Percentiles rank a stretch among this genome's conserved stretches.
These are phyloP conservation scores for Plasmodium vivax DNA, from an alignment of 169 alveolate genomes.

Conservation along the genomic window DNA sequence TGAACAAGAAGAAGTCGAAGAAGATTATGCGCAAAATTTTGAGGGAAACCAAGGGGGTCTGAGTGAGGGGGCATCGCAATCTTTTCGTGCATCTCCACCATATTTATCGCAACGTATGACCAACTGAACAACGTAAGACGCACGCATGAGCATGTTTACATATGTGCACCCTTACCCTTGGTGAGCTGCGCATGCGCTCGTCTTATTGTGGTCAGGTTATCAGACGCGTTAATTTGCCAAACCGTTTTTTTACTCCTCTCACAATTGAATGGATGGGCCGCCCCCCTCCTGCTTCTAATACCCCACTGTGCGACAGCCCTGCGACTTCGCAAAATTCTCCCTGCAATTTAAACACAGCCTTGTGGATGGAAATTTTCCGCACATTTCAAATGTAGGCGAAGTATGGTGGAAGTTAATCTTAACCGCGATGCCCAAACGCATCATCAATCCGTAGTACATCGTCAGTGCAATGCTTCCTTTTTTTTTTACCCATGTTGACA, in stretches of 20 bases:
- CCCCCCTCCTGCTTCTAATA: neutral
- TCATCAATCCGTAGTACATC: neutral
- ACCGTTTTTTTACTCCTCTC: neutral
- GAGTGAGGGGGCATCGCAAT: neutral
- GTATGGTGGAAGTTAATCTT: neutral
- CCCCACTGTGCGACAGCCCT: neutral
- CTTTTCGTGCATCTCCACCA: neutral
- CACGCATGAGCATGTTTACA: no score
- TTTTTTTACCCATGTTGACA: neutral
- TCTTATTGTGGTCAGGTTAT: no score
- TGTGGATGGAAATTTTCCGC: neutral
- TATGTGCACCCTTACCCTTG: no score
- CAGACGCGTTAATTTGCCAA: neutral
- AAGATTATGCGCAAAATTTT: slow-evolving; percentile 46
- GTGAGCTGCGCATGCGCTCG: no score
- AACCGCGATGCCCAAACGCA: neutral
- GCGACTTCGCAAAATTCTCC: neutral
- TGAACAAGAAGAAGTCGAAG: slow-evolving; percentile 44
- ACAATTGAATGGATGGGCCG: neutral
- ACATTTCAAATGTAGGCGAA: neutral
- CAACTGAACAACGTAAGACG: no score
- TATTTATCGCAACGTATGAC: no score
- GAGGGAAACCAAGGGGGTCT: slow-evolving; percentile 30
- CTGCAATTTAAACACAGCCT: neutral
- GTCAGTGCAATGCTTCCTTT: neutral